Conservation (phyloP, 768 basidiomycete genomes). For the Pholiota molesta region DNA sequence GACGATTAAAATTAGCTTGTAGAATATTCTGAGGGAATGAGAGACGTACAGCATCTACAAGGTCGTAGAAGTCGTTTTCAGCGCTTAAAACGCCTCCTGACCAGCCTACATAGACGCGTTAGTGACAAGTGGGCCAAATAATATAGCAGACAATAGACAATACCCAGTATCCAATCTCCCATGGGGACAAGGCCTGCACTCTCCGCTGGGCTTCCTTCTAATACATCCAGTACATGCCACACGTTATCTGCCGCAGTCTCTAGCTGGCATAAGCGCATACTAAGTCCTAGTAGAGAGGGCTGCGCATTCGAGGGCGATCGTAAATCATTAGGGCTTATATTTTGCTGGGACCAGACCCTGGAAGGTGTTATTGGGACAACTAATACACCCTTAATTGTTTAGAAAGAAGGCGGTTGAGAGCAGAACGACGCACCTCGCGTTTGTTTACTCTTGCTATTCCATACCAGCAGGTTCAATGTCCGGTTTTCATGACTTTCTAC, state of each 20-base stretch:
- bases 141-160: slow-evolving; percentile 11
- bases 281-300: slow-evolving; percentile 92
- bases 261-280: slow-evolving; percentile 92
- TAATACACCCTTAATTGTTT: slow-evolving; percentile 28
- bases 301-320: slow-evolving; percentile 50
- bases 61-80: slow-evolving; percentile 95
- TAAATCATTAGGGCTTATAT: slow-evolving; percentile 35
- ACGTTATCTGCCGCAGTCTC: slow-evolving; percentile 89
- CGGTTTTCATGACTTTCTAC: slow-evolving; percentile 82
- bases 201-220: slow-evolving; percentile 96
- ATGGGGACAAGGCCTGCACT: slow-evolving; percentile 95
- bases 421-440: slow-evolving; percentile 56
- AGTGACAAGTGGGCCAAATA: slow-evolving; percentile 15
- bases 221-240: slow-evolving; percentile 97
- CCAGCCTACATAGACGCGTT: slow-evolving; percentile 84
- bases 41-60: slow-evolving; percentile 84
- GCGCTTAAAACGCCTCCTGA: slow-evolving; percentile 89
- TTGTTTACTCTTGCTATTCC: slow-evolving; percentile 79
- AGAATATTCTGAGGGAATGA: slow-evolving; percentile 2
- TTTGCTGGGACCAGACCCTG: slow-evolving; percentile 72
- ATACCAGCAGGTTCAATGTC: slow-evolving; percentile 72
- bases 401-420: neutral
- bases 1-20: slow-evolving; percentile 4
- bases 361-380: slow-evolving; percentile 88
- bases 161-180: slow-evolving; percentile 57